Conservation (phyloP, 805 yeast species). For the Lipomyces orientalis region DNA sequence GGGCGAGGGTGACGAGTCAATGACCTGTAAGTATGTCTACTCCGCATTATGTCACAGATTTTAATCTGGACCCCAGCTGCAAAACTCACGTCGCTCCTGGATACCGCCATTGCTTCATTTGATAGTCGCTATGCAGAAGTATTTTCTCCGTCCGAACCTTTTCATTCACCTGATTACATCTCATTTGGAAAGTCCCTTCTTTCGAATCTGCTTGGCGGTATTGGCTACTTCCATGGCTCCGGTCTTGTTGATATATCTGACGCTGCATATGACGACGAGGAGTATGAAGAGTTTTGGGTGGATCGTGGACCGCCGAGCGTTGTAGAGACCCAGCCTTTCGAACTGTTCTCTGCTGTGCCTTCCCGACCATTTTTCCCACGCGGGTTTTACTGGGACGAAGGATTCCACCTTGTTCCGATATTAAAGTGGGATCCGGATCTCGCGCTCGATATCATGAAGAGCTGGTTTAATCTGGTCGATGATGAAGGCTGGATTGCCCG, state of each 20-base stretch:
- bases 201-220: slow-evolving; percentile 86
- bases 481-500: slow-evolving; percentile 96
- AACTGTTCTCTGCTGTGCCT: slow-evolving; percentile 83
- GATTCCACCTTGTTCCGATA: slow-evolving; percentile 86
- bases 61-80: slow-evolving; percentile 16
- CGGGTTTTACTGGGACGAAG: slow-evolving; percentile 99
- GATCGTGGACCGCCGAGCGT: slow-evolving; percentile 32
- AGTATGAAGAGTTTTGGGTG: slow-evolving; percentile 53
- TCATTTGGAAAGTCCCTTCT: slow-evolving; percentile 77
- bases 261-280: slow-evolving; percentile 70
- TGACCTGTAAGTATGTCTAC: slow-evolving; percentile 24
- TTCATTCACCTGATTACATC: slow-evolving; percentile 50
- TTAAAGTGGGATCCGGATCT: slow-evolving; percentile 66
- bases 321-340: slow-evolving; percentile 71
- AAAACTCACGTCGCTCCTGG: slow-evolving; percentile 41
- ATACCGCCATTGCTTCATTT: slow-evolving; percentile 48
- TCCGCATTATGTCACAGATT: not conserved
- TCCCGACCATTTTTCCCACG: slow-evolving; percentile 94
- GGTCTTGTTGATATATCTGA: slow-evolving; percentile 79
- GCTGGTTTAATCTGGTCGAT: slow-evolving; percentile 88
- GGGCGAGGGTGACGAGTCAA: slow-evolving; percentile 12
- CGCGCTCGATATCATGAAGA: slow-evolving; percentile 62
- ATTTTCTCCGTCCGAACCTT: slow-evolving; percentile 63
- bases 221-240: slow-evolving; percentile 86
- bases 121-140: slow-evolving; percentile 58